A percentile compares a stretch with the other conserved stretches of the same genome.
These are phyloP conservation scores for Lentinula edodes DNA, from an alignment of 768 basidiomycete species.

Conservation along the genomic window DNA sequence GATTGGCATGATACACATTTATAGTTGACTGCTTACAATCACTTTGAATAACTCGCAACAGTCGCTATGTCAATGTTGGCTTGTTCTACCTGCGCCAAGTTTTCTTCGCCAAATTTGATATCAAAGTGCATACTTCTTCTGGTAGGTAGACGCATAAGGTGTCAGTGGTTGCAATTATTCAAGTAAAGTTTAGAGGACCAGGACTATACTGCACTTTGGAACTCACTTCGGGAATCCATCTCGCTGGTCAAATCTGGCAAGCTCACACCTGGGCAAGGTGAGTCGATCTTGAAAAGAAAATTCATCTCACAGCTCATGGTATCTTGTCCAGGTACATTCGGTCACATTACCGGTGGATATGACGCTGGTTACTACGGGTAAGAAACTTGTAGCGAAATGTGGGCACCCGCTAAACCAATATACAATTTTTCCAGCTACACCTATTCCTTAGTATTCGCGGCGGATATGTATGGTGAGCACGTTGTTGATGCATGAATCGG, in stretches of 20 bases:
- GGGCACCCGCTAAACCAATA: not conserved
- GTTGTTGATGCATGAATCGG: not conserved
- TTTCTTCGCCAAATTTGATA: slow-evolving; percentile 79
- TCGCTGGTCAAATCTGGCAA: slow-evolving; percentile 63
- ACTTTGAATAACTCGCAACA: slow-evolving; percentile 13
- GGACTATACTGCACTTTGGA: slow-evolving; percentile 82
- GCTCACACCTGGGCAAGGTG: slow-evolving; percentile 61
- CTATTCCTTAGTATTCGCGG: slow-evolving; percentile 64
- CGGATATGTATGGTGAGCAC: slow-evolving; percentile 49
- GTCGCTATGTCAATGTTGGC: slow-evolving; percentile 78
- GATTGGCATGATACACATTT: not conserved
- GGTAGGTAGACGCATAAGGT: slow-evolving; percentile 28
- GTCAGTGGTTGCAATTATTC: not conserved
- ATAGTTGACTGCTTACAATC: too few relatives aligned
- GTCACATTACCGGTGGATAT: slow-evolving; percentile 74
- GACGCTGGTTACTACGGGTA: slow-evolving; percentile 67
- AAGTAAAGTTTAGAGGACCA: slow-evolving; percentile 33
- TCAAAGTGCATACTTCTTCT: slow-evolving; percentile 68
- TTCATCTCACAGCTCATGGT: too few relatives aligned
- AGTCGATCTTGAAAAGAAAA: not conserved
- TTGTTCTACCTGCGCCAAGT: slow-evolving; percentile 78
- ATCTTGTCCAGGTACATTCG: slow-evolving; percentile 48
- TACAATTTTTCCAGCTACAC: slow-evolving; percentile 37
- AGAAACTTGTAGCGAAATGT: not conserved
- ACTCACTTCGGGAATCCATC: slow-evolving; percentile 59